These are phyloP conservation scores for Suillus clintonianus DNA, from an alignment of 768 basidiomycete genomes.

Conservation along the genomic window DNA sequence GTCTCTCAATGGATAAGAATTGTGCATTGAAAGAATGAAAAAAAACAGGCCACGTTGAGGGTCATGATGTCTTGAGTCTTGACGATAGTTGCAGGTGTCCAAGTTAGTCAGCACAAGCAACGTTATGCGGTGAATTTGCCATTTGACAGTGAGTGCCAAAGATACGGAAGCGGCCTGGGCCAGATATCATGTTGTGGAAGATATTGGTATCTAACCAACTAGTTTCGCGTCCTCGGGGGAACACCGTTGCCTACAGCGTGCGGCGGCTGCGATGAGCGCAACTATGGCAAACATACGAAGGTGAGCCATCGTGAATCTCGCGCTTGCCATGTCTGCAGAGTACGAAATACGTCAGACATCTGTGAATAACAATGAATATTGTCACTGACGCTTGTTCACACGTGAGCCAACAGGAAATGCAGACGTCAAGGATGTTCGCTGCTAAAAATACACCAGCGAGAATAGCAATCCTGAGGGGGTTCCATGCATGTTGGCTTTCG, in stretches of 20 bases:
- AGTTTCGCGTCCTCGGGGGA: background rate
- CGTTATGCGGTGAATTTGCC: background rate
- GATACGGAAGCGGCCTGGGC: background rate
- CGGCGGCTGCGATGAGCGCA: background rate
- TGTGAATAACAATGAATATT: background rate
- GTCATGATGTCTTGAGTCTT: background rate
- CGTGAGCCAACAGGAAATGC: background rate
- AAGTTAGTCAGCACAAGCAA: background rate
- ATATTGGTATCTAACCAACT: background rate
- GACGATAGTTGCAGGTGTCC: background rate
- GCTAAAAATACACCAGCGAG: background rate
- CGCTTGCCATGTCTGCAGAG: background rate
- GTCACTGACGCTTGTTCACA: conserved; percentile 2
- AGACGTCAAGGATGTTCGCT: conserved; percentile 1
- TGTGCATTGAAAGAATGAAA: too few species aligned
- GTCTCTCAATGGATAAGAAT: background rate
- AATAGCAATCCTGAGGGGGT: conserved; percentile 3
- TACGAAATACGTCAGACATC: background rate
- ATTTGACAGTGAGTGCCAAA: background rate
- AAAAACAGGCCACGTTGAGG: background rate
- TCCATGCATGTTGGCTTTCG: background rate
- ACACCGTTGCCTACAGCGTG: background rate
- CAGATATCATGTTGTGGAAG: background rate
- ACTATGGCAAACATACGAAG: background rate
- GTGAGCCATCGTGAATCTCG: background rate